These are phyloP conservation scores for Suillus variegatus DNA, from an alignment of 768 basidiomycete genomes.

Conservation along the genomic window DNA sequence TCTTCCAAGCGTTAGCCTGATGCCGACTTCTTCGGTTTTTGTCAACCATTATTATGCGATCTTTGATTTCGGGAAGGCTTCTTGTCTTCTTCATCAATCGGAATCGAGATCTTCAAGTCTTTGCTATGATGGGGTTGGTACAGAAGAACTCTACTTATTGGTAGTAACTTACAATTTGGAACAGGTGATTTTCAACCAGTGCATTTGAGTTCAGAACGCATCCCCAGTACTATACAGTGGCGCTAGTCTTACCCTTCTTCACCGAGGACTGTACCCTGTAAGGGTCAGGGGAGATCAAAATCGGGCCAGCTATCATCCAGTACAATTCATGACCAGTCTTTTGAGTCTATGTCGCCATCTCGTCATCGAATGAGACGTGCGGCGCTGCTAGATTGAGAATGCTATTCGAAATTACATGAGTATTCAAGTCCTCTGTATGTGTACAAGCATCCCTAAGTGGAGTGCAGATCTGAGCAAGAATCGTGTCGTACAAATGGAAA, in stretches of 20 bases:
- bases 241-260: background rate
- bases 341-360: background rate
- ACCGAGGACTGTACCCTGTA: background rate
- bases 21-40: background rate
- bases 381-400: background rate
- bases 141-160: background rate
- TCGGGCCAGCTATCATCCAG: background rate
- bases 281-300: background rate
- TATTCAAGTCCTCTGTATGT: background rate
- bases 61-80: background rate
- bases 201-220: background rate
- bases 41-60: background rate
- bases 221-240: background rate
- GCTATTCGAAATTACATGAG: conserved; percentile 1
- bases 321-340: background rate
- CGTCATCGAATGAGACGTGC: background rate
- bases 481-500: background rate
- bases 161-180: background rate
- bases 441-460: background rate
- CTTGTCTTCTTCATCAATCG: background rate
- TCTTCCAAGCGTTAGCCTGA: background rate
- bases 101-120: background rate
- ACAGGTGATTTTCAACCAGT: background rate
- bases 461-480: background rate
- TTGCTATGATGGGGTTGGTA: background rate